Base-by-base conservation (phyloP, 306 rosid species). In the Cicer yamashitae region DNA sequence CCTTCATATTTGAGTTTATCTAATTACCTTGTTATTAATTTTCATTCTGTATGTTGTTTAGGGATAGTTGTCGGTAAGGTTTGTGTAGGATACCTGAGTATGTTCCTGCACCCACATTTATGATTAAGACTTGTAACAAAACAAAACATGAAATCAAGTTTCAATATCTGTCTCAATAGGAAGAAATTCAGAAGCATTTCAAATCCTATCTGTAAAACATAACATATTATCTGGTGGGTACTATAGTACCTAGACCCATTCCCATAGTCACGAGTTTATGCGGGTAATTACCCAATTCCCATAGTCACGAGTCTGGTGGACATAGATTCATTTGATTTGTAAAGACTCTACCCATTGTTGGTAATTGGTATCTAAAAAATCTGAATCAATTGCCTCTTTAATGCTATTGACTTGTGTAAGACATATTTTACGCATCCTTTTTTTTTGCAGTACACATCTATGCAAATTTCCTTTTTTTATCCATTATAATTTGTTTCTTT, bases 31-130 rank as follows among this genome's bases (percentile, higher is more conserved):
- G 18, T 14, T 51, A 51, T 51, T 18, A 6, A 50, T 20, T 68
- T 25, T 78, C 73, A 73, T 67, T 47, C 9, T 48, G 34, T 38
- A 18, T 79, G 67, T 1, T 17, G 61, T 18, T 54, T 17, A 54
- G 34, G 37, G 61, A 54, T 54, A 13, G 37, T 18, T 0, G 8
- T 8, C 6, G 6, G 61, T 54, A 18, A 3, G 10, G 61, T 54
- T 54, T 7, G 34, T 22, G 13, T 18, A 17, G 60, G 34, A 20
- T 54, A 54, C 11, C 17, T 18, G 6, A 7, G 12, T 17, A 52
- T 54, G 61, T 54, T 10, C 6, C 61, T 17, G 3, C 8, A 8
- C 37, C 12, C 61, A 17, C 6, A 18, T 14, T 5, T 51, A n/a
- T 5, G 22, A 18, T 17, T 54, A 54, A 54, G 61, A 17, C 61